Evolutionary conservation across 2,329 filamentous ascomycete species (phyloP), one percentile per base, ranked within the genome.

Genomic region (Dactylellina sp.): DNA sequence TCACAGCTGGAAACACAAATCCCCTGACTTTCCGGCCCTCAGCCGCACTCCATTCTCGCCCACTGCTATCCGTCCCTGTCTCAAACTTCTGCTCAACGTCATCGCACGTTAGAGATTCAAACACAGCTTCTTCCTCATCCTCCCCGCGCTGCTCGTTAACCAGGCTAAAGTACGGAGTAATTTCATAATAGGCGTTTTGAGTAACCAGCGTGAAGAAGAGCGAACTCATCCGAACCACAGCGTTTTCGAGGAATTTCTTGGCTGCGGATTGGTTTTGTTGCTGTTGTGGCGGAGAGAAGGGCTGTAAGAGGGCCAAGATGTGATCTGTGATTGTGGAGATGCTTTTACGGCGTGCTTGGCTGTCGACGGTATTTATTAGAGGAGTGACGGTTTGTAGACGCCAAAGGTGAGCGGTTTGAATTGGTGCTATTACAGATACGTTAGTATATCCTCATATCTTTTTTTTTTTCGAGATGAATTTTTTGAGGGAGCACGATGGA

Each of bases 41-140:
- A 4, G 64, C 64, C 7, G 53, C 37, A 32, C 64, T 60, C 64
- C 64, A 70, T 18, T 70, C 64, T 35, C 42, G 60, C 4, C 64
- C 64, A 18, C 22, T n/a, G 16, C 11, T 14, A 47, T 61, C 64
- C 5, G 46, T 60, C 9, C 64, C 64, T n/a, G 47, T 44, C 12
- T 70, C 64, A 16, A 32, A 70, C 28, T 32, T 53, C 39, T 70
- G 64, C 39, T 70, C 64, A 9, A 70, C 55, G 28, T 70, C 64
- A 12, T 70, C 64, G 32, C 64, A 70, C 7, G 42, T 70, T 14
- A 55, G 24, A 24, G 37, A 37, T 16, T 70, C 64, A 32, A 60
- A 70, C 37, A 46, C 44, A 14, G 64, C 64, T 2, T 32, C 37
- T 32, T 55, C 53, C n/a, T 60, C 55, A 2, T 40, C 11, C 18